phyloP scores from a whole-genome alignment of 2,329 filamentous ascomycete genomes.

The Colletotrichum sp. region DNA sequence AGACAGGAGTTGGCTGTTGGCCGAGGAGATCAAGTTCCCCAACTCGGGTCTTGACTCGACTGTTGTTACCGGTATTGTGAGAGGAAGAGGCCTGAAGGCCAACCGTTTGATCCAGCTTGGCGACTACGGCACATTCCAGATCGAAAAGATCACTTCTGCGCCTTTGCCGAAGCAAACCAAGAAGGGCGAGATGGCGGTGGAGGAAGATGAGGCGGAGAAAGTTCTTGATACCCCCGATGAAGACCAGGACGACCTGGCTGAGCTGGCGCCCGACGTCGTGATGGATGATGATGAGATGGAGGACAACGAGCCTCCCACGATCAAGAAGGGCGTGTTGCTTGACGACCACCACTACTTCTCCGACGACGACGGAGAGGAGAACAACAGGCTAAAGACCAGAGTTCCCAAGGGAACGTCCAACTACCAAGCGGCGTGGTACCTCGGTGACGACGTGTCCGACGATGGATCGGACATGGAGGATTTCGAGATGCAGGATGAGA shows the following conservation, averaged over 20 bases:
- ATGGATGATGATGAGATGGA: slow-evolving; percentile 56
- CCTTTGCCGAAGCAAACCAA: slow-evolving; percentile 67
- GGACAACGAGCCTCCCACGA: slow-evolving; percentile 45
- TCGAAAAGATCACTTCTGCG: slow-evolving; percentile 85
- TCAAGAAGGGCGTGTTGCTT: slow-evolving; percentile 85
- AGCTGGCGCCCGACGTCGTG: slow-evolving; percentile 85
- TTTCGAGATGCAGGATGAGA: slow-evolving; percentile 62
- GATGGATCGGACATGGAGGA: slow-evolving; percentile 86
- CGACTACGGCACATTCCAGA: slow-evolving; percentile 92
- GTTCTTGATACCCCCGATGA: slow-evolving; percentile 74
- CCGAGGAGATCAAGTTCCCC: slow-evolving; percentile 80
- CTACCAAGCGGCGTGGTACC: slow-evolving; percentile 94
- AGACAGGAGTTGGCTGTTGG: slow-evolving; percentile 92
- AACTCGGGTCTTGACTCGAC: slow-evolving; percentile 66
- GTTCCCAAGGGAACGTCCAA: slow-evolving; percentile 90
- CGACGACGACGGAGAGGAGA: slow-evolving; percentile 74
- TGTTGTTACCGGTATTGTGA: slow-evolving; percentile 81
- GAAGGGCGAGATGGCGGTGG: slow-evolving; percentile 70
- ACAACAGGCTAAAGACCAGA: slow-evolving; percentile 68
- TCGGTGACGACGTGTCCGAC: slow-evolving; percentile 77
- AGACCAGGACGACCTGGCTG: slow-evolving; percentile 82
- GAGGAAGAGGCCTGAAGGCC: slow-evolving; percentile 86
- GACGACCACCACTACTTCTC: slow-evolving; percentile 99
- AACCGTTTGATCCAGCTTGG: slow-evolving; percentile 90
- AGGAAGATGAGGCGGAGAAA: slow-evolving; percentile 59